Evolutionary conservation across 306 rosid genomes (phyloP), one percentile per base, ranked within the genome.

Genomic region (Alnus rubra): DNA sequence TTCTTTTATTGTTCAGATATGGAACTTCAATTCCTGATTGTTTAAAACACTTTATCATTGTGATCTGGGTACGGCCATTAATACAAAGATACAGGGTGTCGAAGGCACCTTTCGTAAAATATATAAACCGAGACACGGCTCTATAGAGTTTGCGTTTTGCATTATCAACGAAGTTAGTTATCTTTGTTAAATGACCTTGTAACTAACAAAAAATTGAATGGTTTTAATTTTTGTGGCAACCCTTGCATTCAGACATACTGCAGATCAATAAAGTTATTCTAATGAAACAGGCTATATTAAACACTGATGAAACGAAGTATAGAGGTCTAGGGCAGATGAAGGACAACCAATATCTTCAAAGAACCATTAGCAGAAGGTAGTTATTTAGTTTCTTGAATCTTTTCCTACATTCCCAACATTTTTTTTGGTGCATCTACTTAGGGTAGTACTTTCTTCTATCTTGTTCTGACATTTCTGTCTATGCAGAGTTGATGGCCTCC

Each of bases 251-350:
- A n/a, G 11, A 42, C 13, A 5, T 8, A 68, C 33, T 68, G 42
- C 23, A 42, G 16, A n/a, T 19, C 10, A 44, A 16, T 18, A 1
- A 19, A 68, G 72, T 68, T 78, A 68, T 58, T 73, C 62, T 78
- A 70, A 70, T 80, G 82, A 75, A 44, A 79, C 93, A 95, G 98
- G 81, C 88, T 73, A 80, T 91, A 73, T 76, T 95, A 60, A 90
- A 95, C 81, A 87, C 98, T 0, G 98, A 92, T 80, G 98, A 91
- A 84, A 78, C 78, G 9, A 84, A 88, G 82, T 92, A 90, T 83
- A 97, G 93, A 78, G 98, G 98, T 83, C 92, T 86, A 79, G 98
- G 96, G 72, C 82, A 65, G 78, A 62, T 92, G 80, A 85, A 89
- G 84, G 89, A 91, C 31, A 82, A 90, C 62, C 89, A 87, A 18